Evolutionary conservation across 2,329 filamentous ascomycete species (phyloP).

Genomic region (Botrytis deweyae): DNA sequence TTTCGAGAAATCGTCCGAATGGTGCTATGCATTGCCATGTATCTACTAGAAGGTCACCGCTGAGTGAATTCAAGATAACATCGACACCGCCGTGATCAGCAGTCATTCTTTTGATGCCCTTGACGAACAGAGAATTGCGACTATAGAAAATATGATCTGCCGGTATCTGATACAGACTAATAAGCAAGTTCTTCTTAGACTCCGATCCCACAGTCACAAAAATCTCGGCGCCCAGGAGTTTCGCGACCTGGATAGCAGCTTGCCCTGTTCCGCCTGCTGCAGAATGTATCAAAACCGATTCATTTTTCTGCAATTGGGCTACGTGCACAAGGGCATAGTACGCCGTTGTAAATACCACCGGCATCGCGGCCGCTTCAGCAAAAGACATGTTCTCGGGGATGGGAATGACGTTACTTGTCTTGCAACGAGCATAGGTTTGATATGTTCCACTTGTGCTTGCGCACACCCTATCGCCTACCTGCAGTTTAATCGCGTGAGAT

Average conservation of each 20-base stretch:
- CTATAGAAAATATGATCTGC: slow-evolving; percentile 9
- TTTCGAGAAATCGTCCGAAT: slow-evolving; percentile 3
- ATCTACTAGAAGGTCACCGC: slow-evolving; percentile 1
- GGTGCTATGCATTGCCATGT: slow-evolving; percentile 14
- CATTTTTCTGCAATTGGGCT: slow-evolving; percentile 25
- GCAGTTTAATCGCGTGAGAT: background rate
- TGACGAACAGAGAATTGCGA: background rate
- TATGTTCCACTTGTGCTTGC: slow-evolving; percentile 21
- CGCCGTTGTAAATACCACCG: slow-evolving; percentile 28
- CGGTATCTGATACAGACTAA: background rate
- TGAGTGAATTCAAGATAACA: slow-evolving; percentile 7
- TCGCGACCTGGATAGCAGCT: slow-evolving; percentile 38
- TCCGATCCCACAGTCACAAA: slow-evolving; percentile 37
- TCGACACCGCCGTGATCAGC: slow-evolving; percentile 3
- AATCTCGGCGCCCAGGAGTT: slow-evolving; percentile 32
- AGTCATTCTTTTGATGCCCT: slow-evolving; percentile 1
- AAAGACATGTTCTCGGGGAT: background rate
- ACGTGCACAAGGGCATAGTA: slow-evolving; percentile 27
- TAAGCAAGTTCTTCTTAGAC: slow-evolving; percentile 31
- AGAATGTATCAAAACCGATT: slow-evolving; percentile 40
- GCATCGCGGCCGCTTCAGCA: slow-evolving; percentile 26
- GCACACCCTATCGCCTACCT: slow-evolving; percentile 4
- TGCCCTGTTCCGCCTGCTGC: slow-evolving; percentile 39
- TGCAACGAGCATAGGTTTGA: background rate
- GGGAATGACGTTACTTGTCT: background rate